Evolutionary conservation across 345 rosid genomes (phyloP).

Genomic region (Eucalyptus pauciflora): DNA sequence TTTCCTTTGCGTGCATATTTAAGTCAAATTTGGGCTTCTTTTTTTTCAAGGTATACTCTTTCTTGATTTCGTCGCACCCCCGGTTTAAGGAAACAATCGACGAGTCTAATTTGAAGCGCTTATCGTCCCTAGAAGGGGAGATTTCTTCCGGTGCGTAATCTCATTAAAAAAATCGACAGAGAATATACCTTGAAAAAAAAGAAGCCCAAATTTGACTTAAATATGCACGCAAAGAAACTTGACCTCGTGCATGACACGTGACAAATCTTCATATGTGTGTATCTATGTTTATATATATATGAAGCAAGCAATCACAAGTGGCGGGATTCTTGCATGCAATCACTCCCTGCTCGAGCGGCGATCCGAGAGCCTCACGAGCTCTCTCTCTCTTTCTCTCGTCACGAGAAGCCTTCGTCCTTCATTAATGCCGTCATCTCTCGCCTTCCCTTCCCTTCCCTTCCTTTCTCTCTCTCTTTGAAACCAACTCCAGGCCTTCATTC

Average conservation of each 20-base stretch:
- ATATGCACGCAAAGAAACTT: neutral
- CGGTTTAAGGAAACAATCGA: neutral
- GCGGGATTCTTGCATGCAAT: conserved; percentile 52
- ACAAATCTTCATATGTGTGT: neutral
- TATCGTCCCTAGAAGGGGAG: neutral
- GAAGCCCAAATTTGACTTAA: neutral
- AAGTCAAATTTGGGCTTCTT: too few species aligned
- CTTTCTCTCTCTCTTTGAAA: neutral
- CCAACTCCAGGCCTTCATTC: neutral
- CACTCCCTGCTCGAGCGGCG: conserved; percentile 30
- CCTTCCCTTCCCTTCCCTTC: neutral
- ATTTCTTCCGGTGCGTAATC: too few species aligned
- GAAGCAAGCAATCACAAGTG: neutral
- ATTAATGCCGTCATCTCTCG: neutral
- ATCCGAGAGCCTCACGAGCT: conserved; percentile 48
- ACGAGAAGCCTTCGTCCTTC: neutral
- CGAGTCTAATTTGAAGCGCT: accelerated
- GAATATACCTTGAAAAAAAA: neutral
- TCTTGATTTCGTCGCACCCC: too few species aligned
- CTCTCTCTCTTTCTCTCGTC: neutral
- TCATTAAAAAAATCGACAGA: accelerated
- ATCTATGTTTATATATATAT: neutral
- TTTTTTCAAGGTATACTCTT: too few species aligned
- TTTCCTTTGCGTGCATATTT: too few species aligned
- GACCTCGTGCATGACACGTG: too few species aligned